Base-by-base conservation (phyloP, 495 filamentous ascomycete species). In the Penicillium lividum region DNA sequence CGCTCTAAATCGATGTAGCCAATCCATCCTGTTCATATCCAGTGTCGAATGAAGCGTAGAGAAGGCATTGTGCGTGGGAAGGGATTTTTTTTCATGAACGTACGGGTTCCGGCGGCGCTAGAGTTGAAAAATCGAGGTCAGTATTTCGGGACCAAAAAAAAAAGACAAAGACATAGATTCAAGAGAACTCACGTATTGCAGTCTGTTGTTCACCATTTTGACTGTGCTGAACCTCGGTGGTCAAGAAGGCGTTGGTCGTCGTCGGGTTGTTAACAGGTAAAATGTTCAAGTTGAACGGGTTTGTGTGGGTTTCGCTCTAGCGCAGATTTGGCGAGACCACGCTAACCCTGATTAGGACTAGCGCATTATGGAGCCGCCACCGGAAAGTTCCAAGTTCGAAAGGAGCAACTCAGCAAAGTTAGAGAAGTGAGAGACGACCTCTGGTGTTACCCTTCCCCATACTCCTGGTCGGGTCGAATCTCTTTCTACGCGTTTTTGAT, bases 91-190 rank as follows among this genome's bases (percentile, higher is more conserved):
- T 58, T 54, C 33, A 40, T 49, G 62, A 67, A 88, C 91, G 83
- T 89, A 95, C 89, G 89, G 88, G 81, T 94, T 93, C 77, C 90
- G 87, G 80, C 91, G 88, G 77, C 91, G 87, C 87, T 92, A 40
- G n/a, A 40, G 11, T 40, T 40, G 30, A 42, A 64, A 59, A 59
- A 52, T 28, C 54, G 28, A 36, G 34, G 62, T 70, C 63, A 74
- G 65, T 56, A 69, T 59, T 59, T 53, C 22, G 22, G 22, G 22
- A 22, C 42, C 36, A n/a, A 27, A 50, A 29, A 22, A 58, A 16
- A 18, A 18, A 36, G 33, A 36, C 16, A 47, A n/a, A 49, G 29
- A 16, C 36, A 49, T 51, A 40, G 18, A 54, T 33, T 34, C 36
- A 30, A 51, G 56, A 47, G 27, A 45, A 81, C 86, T 82, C 75